Evolutionary conservation across 116 monocot species (phyloP), one percentile per base, ranked within the genome.

Genomic region (Phalaenopsis hybrid): DNA sequence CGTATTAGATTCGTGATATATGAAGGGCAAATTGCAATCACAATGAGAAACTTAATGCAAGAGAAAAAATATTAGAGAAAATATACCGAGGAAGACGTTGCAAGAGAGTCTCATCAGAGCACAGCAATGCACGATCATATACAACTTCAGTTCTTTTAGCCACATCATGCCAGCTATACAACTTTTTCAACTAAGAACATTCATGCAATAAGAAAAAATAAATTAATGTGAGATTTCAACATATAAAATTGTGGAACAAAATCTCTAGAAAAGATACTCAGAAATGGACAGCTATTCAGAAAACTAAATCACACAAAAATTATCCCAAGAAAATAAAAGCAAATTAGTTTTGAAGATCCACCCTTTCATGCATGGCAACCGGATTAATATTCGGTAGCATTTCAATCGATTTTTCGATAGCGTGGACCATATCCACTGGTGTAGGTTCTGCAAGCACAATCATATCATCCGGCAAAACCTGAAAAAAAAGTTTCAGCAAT

Each of bases 391-490:
- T 58, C 37, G 95, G 95, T 84, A 99, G 99, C 85, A 92, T 92
- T 80, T 82, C 78, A 77, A 99, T 93, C 20, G 99, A 95, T 73
- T 88, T 90, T 82, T 75, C 85, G 52, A 99, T 86, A 75, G 99
- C 99, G 11, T 12, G 76, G 70, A 95, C 91, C 95, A 99, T 95
- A 86, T 93, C 93, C 79, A 31, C 79, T 15, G 95, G 99, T 63
- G 84, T 89, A 51, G 99, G 99, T 76, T 99, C 89, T 50, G 99
- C 90, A 81, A 99, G 89, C 28, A 99, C 93, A 79, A 99, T 81
- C 95, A 95, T 95, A 84, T 99, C 99, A 87, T 99, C 95, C 16
- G 99, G 99, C 75, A 99, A 83, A 89, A 98, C 95, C 97, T 94
- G 86, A 23, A 73, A 72, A 16, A 31, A 21, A 84, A 82, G 44